phyloP scores from a whole-genome alignment of 2,329 filamentous ascomycete species.

The Pyrenophora teres region DNA sequence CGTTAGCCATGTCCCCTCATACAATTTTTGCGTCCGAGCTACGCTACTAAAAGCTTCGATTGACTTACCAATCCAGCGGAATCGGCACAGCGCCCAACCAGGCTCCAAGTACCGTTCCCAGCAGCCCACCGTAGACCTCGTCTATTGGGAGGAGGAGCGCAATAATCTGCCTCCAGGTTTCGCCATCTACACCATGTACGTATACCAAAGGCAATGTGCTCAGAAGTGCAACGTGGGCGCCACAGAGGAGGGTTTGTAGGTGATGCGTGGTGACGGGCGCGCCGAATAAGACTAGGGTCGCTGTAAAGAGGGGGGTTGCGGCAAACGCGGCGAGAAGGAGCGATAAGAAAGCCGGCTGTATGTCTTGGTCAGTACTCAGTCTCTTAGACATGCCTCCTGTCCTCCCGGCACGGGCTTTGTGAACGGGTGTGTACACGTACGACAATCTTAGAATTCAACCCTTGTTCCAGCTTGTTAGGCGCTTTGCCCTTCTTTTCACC shows the following conservation, averaged over 20 bases:
- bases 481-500: conserved; percentile 47
- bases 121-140: conserved; percentile 77
- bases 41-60: no score
- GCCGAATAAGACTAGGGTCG: conserved; percentile 82
- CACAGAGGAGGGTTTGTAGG: conserved; percentile 76
- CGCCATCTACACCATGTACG: conserved; percentile 75
- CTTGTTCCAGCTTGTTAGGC: conserved; percentile 30
- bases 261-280: conserved; percentile 85
- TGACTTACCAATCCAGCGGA: conserved; percentile 80
- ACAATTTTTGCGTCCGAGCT: background rate
- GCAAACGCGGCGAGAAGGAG: conserved; percentile 63
- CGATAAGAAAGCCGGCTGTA: conserved; percentile 71
- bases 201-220: conserved; percentile 82
- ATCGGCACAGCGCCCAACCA: conserved; percentile 96
- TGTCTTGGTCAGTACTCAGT: background rate
- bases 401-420: no score
- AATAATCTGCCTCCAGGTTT: conserved; percentile 72
- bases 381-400: background rate
- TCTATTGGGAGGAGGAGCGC: conserved; percentile 75
- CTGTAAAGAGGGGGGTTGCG: conserved; percentile 61
- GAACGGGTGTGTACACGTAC: conserved; percentile 39
- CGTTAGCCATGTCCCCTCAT: background rate
- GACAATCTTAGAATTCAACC: conserved; percentile 44
- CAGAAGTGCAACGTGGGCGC: conserved; percentile 80
- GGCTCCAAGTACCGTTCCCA: conserved; percentile 79